Base-by-base conservation (phyloP, 768 basidiomycete genomes). In the Lactifluus rugatus region DNA sequence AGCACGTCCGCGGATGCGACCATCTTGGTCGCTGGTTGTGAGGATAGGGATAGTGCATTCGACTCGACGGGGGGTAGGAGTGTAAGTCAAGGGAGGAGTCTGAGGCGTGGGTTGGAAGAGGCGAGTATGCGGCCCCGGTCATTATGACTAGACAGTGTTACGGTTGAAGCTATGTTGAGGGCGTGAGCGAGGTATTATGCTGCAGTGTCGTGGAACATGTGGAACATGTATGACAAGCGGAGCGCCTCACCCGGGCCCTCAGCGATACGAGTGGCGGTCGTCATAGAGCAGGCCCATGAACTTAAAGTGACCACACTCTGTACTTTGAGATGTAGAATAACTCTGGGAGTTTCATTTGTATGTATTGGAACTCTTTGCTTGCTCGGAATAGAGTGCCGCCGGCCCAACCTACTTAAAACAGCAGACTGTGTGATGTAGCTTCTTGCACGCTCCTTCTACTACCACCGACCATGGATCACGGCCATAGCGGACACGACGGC, bases 401-500 rank as follows among this genome's bases (percentile, higher is more conserved):
- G 34, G 13, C 34, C 34, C 10, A 5, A 16, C 16, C 16, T 13
- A 36, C 3, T 39, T 17, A 39, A 31, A 31, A 16, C 37, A 9
- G 17, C 41, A 6, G n/a, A 19, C 7, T 19, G n/a, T 9, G 41
- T 19, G n/a, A 9, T 6, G n/a, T 8, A 7, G n/a, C n/a, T 39
- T 39, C n/a, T 19, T 19, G 42, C 21, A 23, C 19, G 19, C 21
- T 44, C 21, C 42, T 44, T 23, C 21, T 7, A 21, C 28, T n/a
- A 14, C 13, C 23, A 53, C 37, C 13, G 13, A 64, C 53, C 39
- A 71, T 71, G 70, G 64, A 68, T 49, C 71, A 72, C 68, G 68
- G 66, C 26, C 81, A 83, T 66, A 70, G 72, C 51, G 79, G 69
- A 32, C 78, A 81, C 65, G 56, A 41, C 0, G 58, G 61, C 39